Conservation (phyloP, 2,329 filamentous ascomycete species). For the Colletotrichum tanaceti region DNA sequence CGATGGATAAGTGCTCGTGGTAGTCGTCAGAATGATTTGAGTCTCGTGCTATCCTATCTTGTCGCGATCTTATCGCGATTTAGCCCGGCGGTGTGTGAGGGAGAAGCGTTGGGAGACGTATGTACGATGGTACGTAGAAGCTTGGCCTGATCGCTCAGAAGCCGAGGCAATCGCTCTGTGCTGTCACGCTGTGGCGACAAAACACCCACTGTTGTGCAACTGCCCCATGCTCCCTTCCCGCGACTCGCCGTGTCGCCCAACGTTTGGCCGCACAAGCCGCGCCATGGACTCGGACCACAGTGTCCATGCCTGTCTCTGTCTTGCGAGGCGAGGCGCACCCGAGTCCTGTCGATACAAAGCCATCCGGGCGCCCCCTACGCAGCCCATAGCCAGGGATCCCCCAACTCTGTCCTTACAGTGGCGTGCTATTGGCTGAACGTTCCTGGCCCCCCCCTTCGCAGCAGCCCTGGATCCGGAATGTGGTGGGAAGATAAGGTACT, state of each 20-base stretch:
- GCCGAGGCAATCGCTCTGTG: neutral
- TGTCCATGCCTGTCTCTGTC: conserved; percentile 28
- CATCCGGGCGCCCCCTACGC: conserved; percentile 20
- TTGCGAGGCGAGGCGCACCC: conserved; percentile 14
- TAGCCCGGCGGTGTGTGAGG: neutral
- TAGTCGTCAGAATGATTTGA: too few relatives aligned
- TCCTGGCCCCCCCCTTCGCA: conserved; percentile 14
- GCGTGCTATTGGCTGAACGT: conserved; percentile 19
- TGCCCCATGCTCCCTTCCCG: neutral
- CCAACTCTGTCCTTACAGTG: neutral
- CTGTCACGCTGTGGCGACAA: conserved; percentile 4
- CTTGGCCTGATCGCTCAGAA: neutral
- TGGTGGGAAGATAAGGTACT: conserved; percentile 8
- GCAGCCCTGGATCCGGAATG: conserved; percentile 15
- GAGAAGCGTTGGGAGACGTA: neutral
- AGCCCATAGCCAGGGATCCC: conserved; percentile 17
- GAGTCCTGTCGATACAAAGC: conserved; percentile 21
- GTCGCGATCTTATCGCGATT: neutral
- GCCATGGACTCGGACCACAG: conserved; percentile 31
- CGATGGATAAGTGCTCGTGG: neutral
- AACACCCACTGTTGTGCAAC: neutral
- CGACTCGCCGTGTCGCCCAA: conserved; percentile 20
- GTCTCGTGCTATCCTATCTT: neutral
- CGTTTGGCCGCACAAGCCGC: conserved; percentile 17
- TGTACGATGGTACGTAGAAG: too few relatives aligned